Base-by-base conservation (phyloP, 805 yeast species). In the Wickerhamomyces queroliae region DNA sequence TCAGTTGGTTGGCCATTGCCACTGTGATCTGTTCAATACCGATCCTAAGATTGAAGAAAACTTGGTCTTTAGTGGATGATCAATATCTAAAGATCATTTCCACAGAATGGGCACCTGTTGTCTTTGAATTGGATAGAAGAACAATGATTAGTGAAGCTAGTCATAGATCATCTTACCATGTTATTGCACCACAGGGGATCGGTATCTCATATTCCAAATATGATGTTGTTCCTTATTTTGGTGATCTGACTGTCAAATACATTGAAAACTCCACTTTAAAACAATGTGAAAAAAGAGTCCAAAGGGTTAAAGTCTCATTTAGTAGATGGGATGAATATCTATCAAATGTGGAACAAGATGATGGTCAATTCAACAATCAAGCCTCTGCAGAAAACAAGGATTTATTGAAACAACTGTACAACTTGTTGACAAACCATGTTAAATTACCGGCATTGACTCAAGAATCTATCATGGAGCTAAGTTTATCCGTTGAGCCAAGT, bases 81-180 rank as follows among this genome's bases (percentile, higher is more conserved):
- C 73, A 74, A 22, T 67, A 74, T 34, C 59, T 85, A 38, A 78
- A 75, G 40, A 64, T 76, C 3, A 75, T 88, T 22, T 74, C 80
- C 33, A 77, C 79, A 37, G 95, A 85, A 50, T 91, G 97, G 97
- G 86, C 93, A 0, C 95, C 95, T 2, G 95, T 91, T 19, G 81
- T 87, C 8, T 87, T 85, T 62, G 97, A 90, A 55, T 68, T 91
- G 26, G 95, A 88, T 46, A 74, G 93, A 53, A 70, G 93, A 49
- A 73, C 81, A 36, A 68, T 84, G 59, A 67, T 74, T 17, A 69
- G 76, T 33, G 75, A 77, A 36, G 66, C 78, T 5, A 69, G 77
- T 29, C 74, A 71, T 39, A 74, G 78, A 59, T 70, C 74, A 37
- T 78, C 81, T 22, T 80, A 74, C 46, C 84, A 82, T 63, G 78